Conservation (phyloP, 305 asterid species). For the Caryopteris hybrid region DNA sequence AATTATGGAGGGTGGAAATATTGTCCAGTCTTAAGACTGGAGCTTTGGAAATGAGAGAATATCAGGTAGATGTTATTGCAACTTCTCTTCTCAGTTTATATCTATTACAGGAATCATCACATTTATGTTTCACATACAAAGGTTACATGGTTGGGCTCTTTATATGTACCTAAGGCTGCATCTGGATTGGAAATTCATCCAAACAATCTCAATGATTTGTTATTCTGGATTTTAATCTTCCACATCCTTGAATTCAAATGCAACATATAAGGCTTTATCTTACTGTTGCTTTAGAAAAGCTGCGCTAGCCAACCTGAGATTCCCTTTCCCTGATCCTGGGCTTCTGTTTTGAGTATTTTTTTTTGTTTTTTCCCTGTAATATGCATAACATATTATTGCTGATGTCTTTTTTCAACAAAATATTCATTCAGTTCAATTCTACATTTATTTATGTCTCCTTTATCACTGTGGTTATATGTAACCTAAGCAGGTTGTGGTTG, state of each 20-base stretch:
- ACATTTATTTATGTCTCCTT: background rate
- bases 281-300: background rate
- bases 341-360: background rate
- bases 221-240: background rate
- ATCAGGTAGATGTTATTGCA: background rate
- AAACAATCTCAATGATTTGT: no score
- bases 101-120: background rate
- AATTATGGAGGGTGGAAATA: background rate
- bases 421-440: background rate
- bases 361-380: background rate
- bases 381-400: background rate
- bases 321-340: background rate
- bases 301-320: background rate
- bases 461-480: background rate
- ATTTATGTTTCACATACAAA: background rate
- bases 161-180: background rate
- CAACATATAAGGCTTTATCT: background rate
- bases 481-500: background rate
- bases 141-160: background rate
- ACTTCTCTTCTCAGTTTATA: background rate
- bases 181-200: background rate
- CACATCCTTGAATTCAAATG: background rate
- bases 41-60: background rate
- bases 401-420: background rate
- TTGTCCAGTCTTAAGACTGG: background rate